Evolutionary conservation across 345 rosid genomes (phyloP), one percentile per base, ranked within the genome.

Genomic region (Salix exigua): DNA sequence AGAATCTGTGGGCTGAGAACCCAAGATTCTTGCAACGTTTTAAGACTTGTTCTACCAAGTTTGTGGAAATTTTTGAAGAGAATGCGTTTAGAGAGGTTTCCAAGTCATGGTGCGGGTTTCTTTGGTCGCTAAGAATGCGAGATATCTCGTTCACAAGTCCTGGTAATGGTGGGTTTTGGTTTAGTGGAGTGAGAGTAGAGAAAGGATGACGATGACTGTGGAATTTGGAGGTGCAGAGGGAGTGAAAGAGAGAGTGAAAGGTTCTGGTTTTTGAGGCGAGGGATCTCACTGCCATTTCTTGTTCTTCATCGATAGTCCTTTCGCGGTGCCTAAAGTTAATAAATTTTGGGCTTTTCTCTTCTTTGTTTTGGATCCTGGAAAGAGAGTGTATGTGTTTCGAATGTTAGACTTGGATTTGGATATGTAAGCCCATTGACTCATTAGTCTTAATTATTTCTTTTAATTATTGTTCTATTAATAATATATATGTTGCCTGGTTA

Each of bases 11-110:
- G 33, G 98, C 89, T 4, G 97, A 64, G 77, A 91, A 91, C 0
- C 94, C 95, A 30, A 92, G 91, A 70, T 91, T 87, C 77, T 87
- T 91, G 85, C 95, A 92, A 73, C 95, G 91, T 46, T 94, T 92
- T 74, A 94, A 78, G 42, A 92, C 95, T 68, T 94, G 91, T 70
- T 92, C 97, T 26, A 91, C 92, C 6, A 90, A 76, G 80, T 85
- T 80, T 8, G 91, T 26, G 37, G 97, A 90, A 1, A 94, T 55
- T 23, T 53, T 83, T 0, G 92, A 73, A 60, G 92, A 83, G 87
- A 83, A 89, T 18, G 79, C 0, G 44, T 25, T 46, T 7, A 90
- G 94, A 53, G 89, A 82, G 84, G 48, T 84, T 51, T 92, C 91
- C 46, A 94, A 85, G 77, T 94, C 97, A 66, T 91, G 91, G 71